Evolutionary conservation across 2,329 filamentous ascomycete species (phyloP).

Genomic region (Calonectria multiphialidica): DNA sequence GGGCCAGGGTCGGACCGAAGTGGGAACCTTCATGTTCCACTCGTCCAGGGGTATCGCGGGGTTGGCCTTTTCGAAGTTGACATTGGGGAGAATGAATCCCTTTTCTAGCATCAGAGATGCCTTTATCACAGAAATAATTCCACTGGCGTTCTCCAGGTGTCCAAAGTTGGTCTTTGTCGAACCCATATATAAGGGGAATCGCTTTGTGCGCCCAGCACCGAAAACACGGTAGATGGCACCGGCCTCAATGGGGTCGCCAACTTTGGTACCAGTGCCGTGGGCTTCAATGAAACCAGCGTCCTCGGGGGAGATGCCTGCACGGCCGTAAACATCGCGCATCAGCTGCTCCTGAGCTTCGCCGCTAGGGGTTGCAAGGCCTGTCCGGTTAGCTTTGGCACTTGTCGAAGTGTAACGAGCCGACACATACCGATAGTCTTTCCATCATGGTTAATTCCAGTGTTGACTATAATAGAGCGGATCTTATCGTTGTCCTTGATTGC

Average conservation of each 20-base stretch:
- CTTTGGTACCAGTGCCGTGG: slow-evolving; percentile 68
- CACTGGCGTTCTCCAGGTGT: slow-evolving; percentile 64
- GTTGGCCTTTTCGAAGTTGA: slow-evolving; percentile 63
- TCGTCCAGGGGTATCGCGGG: slow-evolving; percentile 61
- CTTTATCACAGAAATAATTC: slow-evolving; percentile 66
- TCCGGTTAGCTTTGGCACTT: background rate
- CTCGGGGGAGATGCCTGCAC: slow-evolving; percentile 42
- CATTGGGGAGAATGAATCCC: slow-evolving; percentile 62
- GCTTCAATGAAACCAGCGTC: slow-evolving; percentile 58
- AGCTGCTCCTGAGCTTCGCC: slow-evolving; percentile 58
- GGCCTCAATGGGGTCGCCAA: slow-evolving; percentile 69
- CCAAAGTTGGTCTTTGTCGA: slow-evolving; percentile 66
- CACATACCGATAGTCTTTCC: slow-evolving; percentile 28
- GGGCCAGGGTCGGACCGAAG: slow-evolving; percentile 58
- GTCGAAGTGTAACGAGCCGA: background rate
- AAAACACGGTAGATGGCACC: slow-evolving; percentile 60
- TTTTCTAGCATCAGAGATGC: slow-evolving; percentile 63
- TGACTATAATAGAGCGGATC: slow-evolving; percentile 28
- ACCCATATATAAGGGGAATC: slow-evolving; percentile 56
- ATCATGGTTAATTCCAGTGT: slow-evolving; percentile 30
- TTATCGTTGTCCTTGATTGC: slow-evolving; percentile 32
- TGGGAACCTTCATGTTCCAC: slow-evolving; percentile 63
- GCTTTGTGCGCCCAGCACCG: slow-evolving; percentile 50
- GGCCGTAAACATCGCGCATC: slow-evolving; percentile 52
- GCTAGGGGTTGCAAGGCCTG: slow-evolving; percentile 65